A percentile compares a stretch with the other conserved stretches of the same genome.
Evolutionary conservation across 2,329 filamentous ascomycete species (phyloP).

Genomic region (Pestalotiopsis sp.): DNA sequence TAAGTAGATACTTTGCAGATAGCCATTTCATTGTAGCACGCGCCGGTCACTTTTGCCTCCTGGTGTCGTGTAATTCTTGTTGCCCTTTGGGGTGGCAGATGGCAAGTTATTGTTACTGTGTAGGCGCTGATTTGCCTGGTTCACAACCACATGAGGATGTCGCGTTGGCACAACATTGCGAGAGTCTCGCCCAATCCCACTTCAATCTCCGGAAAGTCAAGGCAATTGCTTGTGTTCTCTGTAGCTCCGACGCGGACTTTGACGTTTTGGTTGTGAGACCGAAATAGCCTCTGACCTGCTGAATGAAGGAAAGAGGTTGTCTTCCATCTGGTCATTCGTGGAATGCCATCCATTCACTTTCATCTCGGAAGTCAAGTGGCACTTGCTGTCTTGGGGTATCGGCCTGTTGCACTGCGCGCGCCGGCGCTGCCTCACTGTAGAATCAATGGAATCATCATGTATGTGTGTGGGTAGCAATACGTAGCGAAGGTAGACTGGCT

Average conservation of each 20-base stretch:
- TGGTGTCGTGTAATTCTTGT: not conserved
- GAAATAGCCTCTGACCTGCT: not conserved
- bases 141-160: not conserved
- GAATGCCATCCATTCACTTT: not conserved
- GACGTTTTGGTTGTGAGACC: not conserved
- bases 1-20: not conserved
- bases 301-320: not conserved
- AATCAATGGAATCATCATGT: not conserved
- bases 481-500: not conserved
- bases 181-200: not conserved
- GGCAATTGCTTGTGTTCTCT: not conserved
- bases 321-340: constrained; percentile 6
- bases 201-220: not conserved
- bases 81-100: no score
- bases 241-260: not conserved
- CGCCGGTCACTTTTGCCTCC: not conserved
- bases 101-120: no score
- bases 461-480: not conserved
- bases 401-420: not conserved
- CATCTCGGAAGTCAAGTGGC: constrained; percentile 7
- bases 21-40: not conserved
- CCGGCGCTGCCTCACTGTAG: not conserved
- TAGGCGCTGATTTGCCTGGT: not conserved
- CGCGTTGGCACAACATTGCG: not conserved
- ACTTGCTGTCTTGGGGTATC: constrained; percentile 6